Base-by-base conservation (phyloP, 1,139 yeast genomes). In the Pichia sp. region DNA sequence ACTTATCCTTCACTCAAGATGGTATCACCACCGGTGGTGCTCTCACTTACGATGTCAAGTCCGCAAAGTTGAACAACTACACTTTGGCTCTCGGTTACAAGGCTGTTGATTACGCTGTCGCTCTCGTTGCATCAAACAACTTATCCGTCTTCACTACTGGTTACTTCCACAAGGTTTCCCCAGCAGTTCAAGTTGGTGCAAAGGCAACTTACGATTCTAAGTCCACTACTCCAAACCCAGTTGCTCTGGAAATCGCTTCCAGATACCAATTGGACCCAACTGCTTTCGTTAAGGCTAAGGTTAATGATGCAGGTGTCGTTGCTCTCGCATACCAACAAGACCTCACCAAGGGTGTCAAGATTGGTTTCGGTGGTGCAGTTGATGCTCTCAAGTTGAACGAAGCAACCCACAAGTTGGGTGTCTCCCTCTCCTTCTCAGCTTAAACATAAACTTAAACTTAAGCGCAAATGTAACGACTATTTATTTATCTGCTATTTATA, bases 21-120 rank as follows among this genome's bases (percentile, higher is more conserved):
- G 96, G 96, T 53, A 82, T 87, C 75, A 78, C 94, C 52, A 93
- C 91, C 54, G 98, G 98, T 68, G 95, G 93, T 51, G 96, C 91
- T 69, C 77, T 91, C 59, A 94, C 95, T 58, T 91, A 91, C 72
- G 97, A 93, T 68, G 85, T 91, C 59, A 74, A 86, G 53, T 75
- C 83, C 50, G 97, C 96, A 58, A 75, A 84, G 66, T 82, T 93
- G 61, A 83, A 94, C 69, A 84, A 85, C 67, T 88, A 88, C 77
- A 80, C 96, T 44, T 83, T 88, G 48, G 96, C 94, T 56, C 73
- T 85, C 56, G 98, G 97, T 59, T 91, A 85, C 82, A 70, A 85
- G 58, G 85, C 85, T 62, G 83, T 91, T 53, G 72, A 77, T 55
- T 88, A 87, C 77, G 73, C 94, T 46, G 77, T 91, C 52, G 87